A percentile compares a stretch with the other conserved stretches of the same genome.
Evolutionary conservation across 1,139 yeast species (phyloP).

Genomic region (Suhomyces panamericanus): DNA sequence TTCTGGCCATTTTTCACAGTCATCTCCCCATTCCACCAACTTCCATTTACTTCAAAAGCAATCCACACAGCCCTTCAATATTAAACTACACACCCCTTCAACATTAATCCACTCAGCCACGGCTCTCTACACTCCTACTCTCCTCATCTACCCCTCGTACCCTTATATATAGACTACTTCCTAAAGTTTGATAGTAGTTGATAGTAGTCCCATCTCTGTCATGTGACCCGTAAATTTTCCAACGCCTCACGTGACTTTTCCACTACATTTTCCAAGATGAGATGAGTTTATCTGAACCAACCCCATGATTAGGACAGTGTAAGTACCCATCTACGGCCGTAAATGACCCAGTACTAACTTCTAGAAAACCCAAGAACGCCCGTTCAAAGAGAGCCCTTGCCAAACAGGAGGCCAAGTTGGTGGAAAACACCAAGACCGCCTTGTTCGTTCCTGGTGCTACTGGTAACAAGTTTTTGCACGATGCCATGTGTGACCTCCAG

Average conservation of each 20-base stretch:
- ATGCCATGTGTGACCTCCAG: constrained; percentile 85
- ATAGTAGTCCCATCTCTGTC: background rate
- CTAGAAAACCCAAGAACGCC: constrained; percentile 78
- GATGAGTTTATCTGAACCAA: constrained; percentile 6
- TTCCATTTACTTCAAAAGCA: no score
- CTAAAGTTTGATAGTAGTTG: no score
- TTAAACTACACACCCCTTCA: no score
- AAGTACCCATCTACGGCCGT: background rate
- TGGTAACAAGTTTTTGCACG: constrained; percentile 77
- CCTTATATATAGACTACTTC: no score
- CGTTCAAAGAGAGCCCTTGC: constrained; percentile 95
- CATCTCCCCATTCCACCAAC: no score
- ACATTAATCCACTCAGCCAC: no score
- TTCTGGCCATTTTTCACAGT: no score
- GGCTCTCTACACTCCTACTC: no score
- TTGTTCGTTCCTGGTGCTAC: constrained; percentile 89
- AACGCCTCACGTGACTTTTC: constrained; percentile 8
- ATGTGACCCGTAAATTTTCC: no score
- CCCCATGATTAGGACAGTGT: constrained; percentile 66
- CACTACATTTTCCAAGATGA: constrained; percentile 4
- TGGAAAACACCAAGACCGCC: constrained; percentile 88
- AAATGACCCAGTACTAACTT: constrained; percentile 10
- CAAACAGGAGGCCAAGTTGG: constrained; percentile 81
- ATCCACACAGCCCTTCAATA: no score
- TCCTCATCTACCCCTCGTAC: no score